These are phyloP conservation scores for Eragrostis curvula DNA, from an alignment of 176 grass and related monocot species.

Conservation along the genomic window DNA sequence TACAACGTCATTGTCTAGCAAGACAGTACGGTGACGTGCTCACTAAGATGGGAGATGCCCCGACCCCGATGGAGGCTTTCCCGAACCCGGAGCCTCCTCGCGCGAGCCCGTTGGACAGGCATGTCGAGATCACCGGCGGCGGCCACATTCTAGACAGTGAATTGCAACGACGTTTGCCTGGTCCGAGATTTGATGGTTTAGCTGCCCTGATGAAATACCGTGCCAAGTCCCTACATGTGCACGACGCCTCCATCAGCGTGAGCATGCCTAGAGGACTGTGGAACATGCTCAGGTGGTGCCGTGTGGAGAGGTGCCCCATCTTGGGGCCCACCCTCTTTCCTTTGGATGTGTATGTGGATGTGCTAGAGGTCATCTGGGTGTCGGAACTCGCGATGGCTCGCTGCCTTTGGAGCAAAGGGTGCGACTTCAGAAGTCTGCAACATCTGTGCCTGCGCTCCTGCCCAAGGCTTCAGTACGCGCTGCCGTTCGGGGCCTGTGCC, in stretches of 20 bases:
- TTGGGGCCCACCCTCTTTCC: background rate
- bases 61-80: background rate
- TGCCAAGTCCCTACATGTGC: background rate
- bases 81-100: background rate
- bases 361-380: background rate
- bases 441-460: background rate
- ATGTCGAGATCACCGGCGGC: constrained; percentile 19
- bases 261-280: too few relatives aligned
- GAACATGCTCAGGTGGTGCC: background rate
- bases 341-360: rapidly evolving
- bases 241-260: background rate
- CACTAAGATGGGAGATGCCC: background rate
- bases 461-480: constrained; percentile 9
- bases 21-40: background rate
- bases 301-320: constrained; percentile 8
- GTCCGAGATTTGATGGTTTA: rapidly evolving
- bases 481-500: rapidly evolving
- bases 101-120: background rate
- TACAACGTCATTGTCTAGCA: background rate
- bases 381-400: background rate
- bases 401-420: background rate
- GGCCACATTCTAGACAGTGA: background rate
- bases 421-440: background rate
- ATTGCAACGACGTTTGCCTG: background rate
- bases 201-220: rapidly evolving